Evolutionary conservation across 768 basidiomycete genomes (phyloP).

Genomic region (Suillus weaverae): DNA sequence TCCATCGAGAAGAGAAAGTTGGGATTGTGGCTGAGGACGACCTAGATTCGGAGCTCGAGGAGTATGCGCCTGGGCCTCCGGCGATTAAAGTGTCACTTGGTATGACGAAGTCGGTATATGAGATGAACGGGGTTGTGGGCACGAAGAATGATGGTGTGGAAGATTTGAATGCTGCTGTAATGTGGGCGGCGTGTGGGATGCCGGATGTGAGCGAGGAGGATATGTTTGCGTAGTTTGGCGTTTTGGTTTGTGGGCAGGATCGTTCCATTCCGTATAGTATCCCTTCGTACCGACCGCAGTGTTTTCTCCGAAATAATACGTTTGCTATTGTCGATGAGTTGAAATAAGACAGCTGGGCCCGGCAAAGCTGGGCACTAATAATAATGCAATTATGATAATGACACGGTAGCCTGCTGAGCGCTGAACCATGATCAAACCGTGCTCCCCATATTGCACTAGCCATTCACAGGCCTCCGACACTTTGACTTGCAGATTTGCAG

Average conservation of each 20-base stretch:
- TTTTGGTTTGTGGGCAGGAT: neutral
- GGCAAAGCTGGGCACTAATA: too few species aligned
- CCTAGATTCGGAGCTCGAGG: conserved; percentile 32
- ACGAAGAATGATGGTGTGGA: conserved; percentile 43
- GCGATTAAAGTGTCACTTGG: conserved; percentile 67
- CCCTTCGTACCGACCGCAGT: too few species aligned
- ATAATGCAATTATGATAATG: too few species aligned
- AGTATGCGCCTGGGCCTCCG: conserved; percentile 46
- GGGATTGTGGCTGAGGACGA: neutral
- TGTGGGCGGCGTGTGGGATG: conserved; percentile 50
- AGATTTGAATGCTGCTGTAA: conserved; percentile 47
- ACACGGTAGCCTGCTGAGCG: too few species aligned
- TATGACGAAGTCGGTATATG: conserved; percentile 47
- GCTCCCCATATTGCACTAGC: too few species aligned
- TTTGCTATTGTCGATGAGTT: too few species aligned
- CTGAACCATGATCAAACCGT: too few species aligned
- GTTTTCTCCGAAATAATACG: too few species aligned
- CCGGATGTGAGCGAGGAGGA: conserved; percentile 35
- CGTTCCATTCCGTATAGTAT: too few species aligned
- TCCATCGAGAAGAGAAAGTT: conserved; percentile 26
- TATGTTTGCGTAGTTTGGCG: conserved; percentile 20
- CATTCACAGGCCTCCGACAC: too few species aligned
- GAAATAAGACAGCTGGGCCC: too few species aligned
- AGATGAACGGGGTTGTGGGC: conserved; percentile 46
- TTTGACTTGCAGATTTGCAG: too few species aligned